phyloP scores from a whole-genome alignment of 495 filamentous ascomycete genomes.

The Pyrenopolyporus hunteri region DNA sequence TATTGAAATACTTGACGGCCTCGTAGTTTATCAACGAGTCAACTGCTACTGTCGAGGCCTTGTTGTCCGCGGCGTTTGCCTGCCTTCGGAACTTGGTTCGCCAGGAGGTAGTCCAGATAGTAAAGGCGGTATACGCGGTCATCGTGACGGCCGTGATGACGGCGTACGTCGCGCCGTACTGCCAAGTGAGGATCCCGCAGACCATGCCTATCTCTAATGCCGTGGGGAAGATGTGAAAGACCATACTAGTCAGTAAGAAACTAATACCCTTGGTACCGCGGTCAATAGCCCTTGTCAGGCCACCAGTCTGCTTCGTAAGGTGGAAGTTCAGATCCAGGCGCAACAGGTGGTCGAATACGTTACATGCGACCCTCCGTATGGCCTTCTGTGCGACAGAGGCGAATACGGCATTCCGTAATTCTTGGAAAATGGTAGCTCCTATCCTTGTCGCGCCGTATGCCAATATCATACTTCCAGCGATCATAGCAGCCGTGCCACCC shows the following conservation, averaged over 20 bases:
- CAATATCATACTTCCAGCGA: constrained; percentile 89
- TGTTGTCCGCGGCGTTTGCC: constrained; percentile 95
- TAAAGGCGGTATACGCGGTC: constrained; percentile 92
- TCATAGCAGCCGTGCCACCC: constrained; percentile 84
- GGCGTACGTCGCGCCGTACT: constrained; percentile 90
- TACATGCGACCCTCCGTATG: constrained; percentile 86
- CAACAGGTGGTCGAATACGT: constrained; percentile 90
- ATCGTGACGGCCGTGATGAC: constrained; percentile 90
- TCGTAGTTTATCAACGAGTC: constrained; percentile 98
- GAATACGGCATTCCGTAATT: constrained; percentile 93
- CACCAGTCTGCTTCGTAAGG: constrained; percentile 90
- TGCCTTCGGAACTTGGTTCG: constrained; percentile 93
- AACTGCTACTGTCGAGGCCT: constrained; percentile 91
- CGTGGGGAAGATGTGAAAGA: constrained; percentile 95
- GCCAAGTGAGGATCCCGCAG: constrained; percentile 91
- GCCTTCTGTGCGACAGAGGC: constrained; percentile 97
- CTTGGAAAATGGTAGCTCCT: constrained; percentile 84
- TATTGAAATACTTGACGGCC: constrained; percentile 99
- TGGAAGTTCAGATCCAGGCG: constrained; percentile 93
- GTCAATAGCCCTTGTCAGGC: constrained; percentile 92
- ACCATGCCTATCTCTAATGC: constrained; percentile 94
- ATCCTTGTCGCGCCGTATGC: constrained; percentile 90
- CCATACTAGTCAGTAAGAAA: constrained; percentile 95
- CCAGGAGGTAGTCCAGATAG: constrained; percentile 94
- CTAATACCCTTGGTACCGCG: constrained; percentile 97